Percentiles rank a stretch among this genome's conserved stretches.
These are phyloP conservation scores for Clonostachys rosea DNA, from an alignment of 2,329 filamentous ascomycete species.

Conservation along the genomic window DNA sequence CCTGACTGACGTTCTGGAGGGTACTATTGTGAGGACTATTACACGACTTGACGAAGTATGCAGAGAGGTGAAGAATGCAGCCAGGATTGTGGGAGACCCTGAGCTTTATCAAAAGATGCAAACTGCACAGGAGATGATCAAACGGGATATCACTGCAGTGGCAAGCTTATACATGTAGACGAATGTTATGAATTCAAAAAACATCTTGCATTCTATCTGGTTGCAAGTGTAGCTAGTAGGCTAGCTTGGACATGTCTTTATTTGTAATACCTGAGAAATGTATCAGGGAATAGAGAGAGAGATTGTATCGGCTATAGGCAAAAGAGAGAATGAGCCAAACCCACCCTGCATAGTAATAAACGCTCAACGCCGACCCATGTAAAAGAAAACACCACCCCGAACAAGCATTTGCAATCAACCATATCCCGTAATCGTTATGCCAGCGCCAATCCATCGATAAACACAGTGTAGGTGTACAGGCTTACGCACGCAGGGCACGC, in stretches of 20 bases:
- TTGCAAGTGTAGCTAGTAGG: too few relatives aligned
- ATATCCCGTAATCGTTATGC: too few relatives aligned
- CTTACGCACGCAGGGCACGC: slow-evolving; percentile 47
- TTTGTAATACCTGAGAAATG: neutral
- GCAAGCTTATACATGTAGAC: slow-evolving; percentile 80
- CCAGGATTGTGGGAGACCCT: slow-evolving; percentile 90
- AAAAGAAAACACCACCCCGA: neutral
- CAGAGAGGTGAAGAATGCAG: slow-evolving; percentile 94
- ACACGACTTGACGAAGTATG: slow-evolving; percentile 94
- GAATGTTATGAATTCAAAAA: neutral
- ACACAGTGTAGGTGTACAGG: too few relatives aligned
- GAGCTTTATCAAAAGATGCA: slow-evolving; percentile 95
- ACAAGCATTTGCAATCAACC: neutral
- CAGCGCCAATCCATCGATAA: too few relatives aligned
- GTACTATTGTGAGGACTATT: slow-evolving; percentile 94
- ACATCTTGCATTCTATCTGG: neutral
- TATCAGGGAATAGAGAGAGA: neutral
- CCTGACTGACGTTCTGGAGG: slow-evolving; percentile 92
- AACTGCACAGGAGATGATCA: slow-evolving; percentile 94
- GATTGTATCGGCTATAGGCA: neutral
- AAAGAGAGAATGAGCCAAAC: neutral
- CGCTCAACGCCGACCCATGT: neutral
- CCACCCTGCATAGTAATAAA: neutral
- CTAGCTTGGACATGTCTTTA: too few relatives aligned
- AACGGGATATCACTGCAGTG: slow-evolving; percentile 88